Conservation (phyloP, 2,329 filamentous ascomycete genomes). For the Alternaria panax region DNA sequence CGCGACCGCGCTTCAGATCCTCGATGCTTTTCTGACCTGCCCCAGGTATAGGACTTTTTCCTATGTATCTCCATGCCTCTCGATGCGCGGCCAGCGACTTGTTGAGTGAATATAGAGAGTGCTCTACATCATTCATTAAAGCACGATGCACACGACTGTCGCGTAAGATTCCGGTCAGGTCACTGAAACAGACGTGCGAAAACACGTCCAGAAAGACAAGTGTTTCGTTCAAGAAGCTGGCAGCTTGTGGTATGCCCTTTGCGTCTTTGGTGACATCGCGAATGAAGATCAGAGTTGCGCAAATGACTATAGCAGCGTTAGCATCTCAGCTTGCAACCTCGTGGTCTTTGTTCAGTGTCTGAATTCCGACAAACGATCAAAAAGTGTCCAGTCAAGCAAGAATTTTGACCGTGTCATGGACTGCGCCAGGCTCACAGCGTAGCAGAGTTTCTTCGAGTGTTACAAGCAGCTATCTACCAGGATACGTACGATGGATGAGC, state of each 20-base stretch:
- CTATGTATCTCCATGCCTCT: conserved; percentile 20
- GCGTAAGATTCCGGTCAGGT: conserved; percentile 16
- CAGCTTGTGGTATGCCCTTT: not conserved
- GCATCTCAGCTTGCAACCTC: not conserved
- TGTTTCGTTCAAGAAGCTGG: conserved; percentile 8
- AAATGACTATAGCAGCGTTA: conserved; percentile 15
- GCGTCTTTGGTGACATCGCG: conserved; percentile 19
- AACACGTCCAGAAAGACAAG: conserved; percentile 24
- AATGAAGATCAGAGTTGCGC: conserved; percentile 26
- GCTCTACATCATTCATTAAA: conserved; percentile 16
- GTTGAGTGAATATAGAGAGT: conserved; percentile 19
- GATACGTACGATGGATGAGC: conserved; percentile 15
- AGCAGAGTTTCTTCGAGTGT: not conserved
- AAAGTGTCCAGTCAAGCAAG: not conserved
- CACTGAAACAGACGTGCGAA: conserved; percentile 21
- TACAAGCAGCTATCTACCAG: not conserved
- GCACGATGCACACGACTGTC: conserved; percentile 15
- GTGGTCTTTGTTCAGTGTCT: not conserved
- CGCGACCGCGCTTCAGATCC: conserved; percentile 5
- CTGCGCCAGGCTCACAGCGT: not conserved
- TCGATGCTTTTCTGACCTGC: not conserved
- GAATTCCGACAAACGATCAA: not conserved
- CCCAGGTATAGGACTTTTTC: not conserved
- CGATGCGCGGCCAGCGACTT: conserved; percentile 22
- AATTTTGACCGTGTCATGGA: not conserved